Evolutionary conservation across 345 rosid genomes (phyloP).

Genomic region (Eutrema yunnanense): DNA sequence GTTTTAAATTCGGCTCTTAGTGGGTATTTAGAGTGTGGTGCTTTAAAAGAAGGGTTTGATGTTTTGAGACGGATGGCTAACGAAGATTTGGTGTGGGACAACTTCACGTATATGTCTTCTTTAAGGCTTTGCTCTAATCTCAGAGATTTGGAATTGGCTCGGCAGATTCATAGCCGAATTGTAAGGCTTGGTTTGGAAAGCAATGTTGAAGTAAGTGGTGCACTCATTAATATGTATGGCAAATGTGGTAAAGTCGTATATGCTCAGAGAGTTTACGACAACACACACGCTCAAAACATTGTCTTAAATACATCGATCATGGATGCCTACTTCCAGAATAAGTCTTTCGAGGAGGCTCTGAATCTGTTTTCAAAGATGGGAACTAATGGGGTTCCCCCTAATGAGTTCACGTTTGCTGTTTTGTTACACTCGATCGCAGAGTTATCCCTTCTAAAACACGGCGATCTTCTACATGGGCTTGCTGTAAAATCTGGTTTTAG

Average conservation of each 20-base stretch:
- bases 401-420: slow-evolving; percentile 60
- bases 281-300: slow-evolving; percentile 38
- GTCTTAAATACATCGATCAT: slow-evolving; percentile 59
- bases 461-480: slow-evolving; percentile 45
- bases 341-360: slow-evolving; percentile 64
- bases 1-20: slow-evolving; percentile 53
- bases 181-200: slow-evolving; percentile 31
- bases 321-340: slow-evolving; percentile 65
- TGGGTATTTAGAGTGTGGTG: slow-evolving; percentile 50
- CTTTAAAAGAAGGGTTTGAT: slow-evolving; percentile 42
- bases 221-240: slow-evolving; percentile 72
- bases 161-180: slow-evolving; percentile 51
- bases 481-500: slow-evolving; percentile 47
- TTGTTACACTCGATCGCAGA: slow-evolving; percentile 58
- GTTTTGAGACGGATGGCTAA: slow-evolving; percentile 43
- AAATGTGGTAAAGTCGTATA: slow-evolving; percentile 47
- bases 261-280: slow-evolving; percentile 50
- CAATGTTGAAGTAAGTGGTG: slow-evolving; percentile 40
- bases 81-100: slow-evolving; percentile 44
- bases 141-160: slow-evolving; percentile 48
- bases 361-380: slow-evolving; percentile 47
- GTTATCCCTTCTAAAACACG: slow-evolving; percentile 50
- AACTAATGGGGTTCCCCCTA: slow-evolving; percentile 39
- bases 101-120: slow-evolving; percentile 43
- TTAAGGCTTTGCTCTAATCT: slow-evolving; percentile 50